Percentiles rank a stretch among this genome's conserved stretches.
Conservation (phyloP, 129 eudicot species). For the Escallonia herrerae region DNA sequence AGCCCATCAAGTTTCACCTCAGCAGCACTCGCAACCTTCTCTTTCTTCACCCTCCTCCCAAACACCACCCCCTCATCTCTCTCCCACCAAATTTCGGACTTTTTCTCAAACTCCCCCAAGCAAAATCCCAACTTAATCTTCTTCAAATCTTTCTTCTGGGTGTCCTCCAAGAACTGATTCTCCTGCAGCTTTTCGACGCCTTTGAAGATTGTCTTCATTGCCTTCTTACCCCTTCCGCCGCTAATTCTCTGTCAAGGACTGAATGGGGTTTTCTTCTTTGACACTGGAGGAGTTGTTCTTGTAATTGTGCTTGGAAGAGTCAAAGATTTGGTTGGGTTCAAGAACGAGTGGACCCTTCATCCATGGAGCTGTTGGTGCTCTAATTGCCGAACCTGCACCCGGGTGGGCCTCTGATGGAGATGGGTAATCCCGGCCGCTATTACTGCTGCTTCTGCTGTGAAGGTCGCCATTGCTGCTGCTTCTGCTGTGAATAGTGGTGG, state of each 20-base stretch:
- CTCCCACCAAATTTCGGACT: constrained; percentile 48
- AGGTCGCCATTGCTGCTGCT: constrained; percentile 1
- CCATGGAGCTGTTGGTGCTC: constrained; percentile 87
- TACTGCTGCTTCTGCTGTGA: not conserved
- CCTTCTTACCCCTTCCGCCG: constrained; percentile 70
- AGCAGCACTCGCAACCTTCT: constrained; percentile 53
- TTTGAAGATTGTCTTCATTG: constrained; percentile 61
- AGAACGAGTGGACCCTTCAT: constrained; percentile 69
- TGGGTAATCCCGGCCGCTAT: constrained; percentile 15
- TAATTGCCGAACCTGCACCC: constrained; percentile 7
- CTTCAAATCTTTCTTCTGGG: constrained; percentile 14
- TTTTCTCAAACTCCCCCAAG: constrained; percentile 24
- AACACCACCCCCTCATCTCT: constrained; percentile 43
- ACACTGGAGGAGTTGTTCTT: constrained; percentile 24
- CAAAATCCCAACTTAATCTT: constrained; percentile 37
- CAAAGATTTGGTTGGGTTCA: constrained; percentile 50
- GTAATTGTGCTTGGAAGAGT: constrained; percentile 34
- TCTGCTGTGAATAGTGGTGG: constrained; percentile 4
- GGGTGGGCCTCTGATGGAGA: constrained; percentile 21
- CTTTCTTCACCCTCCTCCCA: constrained; percentile 44
- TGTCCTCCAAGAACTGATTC: constrained; percentile 16
- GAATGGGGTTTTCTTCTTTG: constrained; percentile 17
- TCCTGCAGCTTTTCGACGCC: constrained; percentile 62
- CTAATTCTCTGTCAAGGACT: constrained; percentile 50
- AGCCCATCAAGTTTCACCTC: constrained; percentile 57